Evolutionary conservation across 768 basidiomycete species (phyloP).

Genomic region (Trametes meyenii): DNA sequence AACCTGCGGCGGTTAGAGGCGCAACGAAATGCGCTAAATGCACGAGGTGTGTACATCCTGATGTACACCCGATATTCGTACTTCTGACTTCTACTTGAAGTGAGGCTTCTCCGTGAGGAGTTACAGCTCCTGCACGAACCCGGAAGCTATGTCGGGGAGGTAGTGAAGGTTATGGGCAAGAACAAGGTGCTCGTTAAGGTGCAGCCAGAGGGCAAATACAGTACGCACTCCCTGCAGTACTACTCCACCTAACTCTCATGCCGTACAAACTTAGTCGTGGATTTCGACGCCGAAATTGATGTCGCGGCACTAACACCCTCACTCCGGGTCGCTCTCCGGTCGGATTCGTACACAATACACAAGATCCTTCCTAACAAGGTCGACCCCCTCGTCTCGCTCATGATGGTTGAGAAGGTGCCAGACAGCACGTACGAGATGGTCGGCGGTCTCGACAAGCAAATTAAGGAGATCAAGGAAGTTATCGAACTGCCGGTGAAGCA

Average conservation of each 20-base stretch:
- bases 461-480: slow-evolving; percentile 99
- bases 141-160: slow-evolving; percentile 96
- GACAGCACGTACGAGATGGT: slow-evolving; percentile 99
- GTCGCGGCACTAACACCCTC: slow-evolving; percentile 78
- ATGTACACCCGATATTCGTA: background rate
- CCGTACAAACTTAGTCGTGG: slow-evolving; percentile 67
- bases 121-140: slow-evolving; percentile 92
- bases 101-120: slow-evolving; percentile 89
- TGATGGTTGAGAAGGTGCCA: slow-evolving; percentile 99
- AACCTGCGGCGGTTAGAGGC: slow-evolving; percentile 95
- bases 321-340: slow-evolving; percentile 92
- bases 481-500: slow-evolving; percentile 98
- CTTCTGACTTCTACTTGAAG: slow-evolving; percentile 42
- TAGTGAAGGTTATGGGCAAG: slow-evolving; percentile 99
- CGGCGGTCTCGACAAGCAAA: slow-evolving; percentile 96
- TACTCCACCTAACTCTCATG: background rate
- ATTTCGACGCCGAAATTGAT: slow-evolving; percentile 88
- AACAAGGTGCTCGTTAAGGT: slow-evolving; percentile 98
- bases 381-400: slow-evolving; percentile 95
- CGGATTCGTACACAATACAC: slow-evolving; percentile 95
- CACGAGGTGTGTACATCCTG: slow-evolving; percentile 63
- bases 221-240: slow-evolving; percentile 50
- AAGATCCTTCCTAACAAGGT: slow-evolving; percentile 97
- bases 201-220: slow-evolving; percentile 99
- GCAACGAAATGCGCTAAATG: slow-evolving; percentile 95